Conservation (phyloP, 2,329 filamentous ascomycete genomes). For the Cordyceps farinosa region DNA sequence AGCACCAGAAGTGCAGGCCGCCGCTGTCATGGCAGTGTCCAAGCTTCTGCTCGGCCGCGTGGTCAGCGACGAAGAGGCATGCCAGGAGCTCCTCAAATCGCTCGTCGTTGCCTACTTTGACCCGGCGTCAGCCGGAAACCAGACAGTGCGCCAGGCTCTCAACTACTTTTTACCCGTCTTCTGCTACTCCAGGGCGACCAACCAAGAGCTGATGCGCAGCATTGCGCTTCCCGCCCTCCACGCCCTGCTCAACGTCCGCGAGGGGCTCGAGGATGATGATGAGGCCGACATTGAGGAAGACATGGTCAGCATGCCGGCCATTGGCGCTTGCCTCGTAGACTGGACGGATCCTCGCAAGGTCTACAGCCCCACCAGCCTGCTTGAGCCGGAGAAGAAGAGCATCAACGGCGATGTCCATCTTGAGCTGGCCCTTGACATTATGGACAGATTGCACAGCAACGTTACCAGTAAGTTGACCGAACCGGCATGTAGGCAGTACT, state of each 20-base stretch:
- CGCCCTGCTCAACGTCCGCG: slow-evolving; percentile 67
- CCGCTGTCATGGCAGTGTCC: slow-evolving; percentile 74
- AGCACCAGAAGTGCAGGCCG: slow-evolving; percentile 71
- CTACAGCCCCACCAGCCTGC: slow-evolving; percentile 48
- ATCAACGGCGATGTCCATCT: slow-evolving; percentile 78
- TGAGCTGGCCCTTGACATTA: slow-evolving; percentile 69
- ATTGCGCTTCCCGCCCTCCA: slow-evolving; percentile 73
- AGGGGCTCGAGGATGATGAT: slow-evolving; percentile 70
- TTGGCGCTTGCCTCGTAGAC: slow-evolving; percentile 81
- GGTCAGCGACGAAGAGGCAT: slow-evolving; percentile 65
- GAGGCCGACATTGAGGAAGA: slow-evolving; percentile 71
- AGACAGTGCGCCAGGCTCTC: slow-evolving; percentile 78
- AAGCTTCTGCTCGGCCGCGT: slow-evolving; percentile 82
- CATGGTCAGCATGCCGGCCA: slow-evolving; percentile 73
- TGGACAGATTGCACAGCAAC: slow-evolving; percentile 68
- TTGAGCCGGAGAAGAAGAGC: slow-evolving; percentile 58
- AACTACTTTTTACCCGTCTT: slow-evolving; percentile 95
- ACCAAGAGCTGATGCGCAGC: slow-evolving; percentile 75
- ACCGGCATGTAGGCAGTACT: slow-evolving; percentile 20
- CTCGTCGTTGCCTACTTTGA: slow-evolving; percentile 88
- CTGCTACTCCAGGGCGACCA: slow-evolving; percentile 78
- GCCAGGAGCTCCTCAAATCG: slow-evolving; percentile 74
- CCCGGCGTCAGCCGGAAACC: slow-evolving; percentile 74
- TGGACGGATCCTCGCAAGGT: slow-evolving; percentile 93
- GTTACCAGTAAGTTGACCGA: slow-evolving; percentile 57